Evolutionary conservation across 139 green algal species (phyloP).

Genomic region (Chlamydomonas sp.): DNA sequence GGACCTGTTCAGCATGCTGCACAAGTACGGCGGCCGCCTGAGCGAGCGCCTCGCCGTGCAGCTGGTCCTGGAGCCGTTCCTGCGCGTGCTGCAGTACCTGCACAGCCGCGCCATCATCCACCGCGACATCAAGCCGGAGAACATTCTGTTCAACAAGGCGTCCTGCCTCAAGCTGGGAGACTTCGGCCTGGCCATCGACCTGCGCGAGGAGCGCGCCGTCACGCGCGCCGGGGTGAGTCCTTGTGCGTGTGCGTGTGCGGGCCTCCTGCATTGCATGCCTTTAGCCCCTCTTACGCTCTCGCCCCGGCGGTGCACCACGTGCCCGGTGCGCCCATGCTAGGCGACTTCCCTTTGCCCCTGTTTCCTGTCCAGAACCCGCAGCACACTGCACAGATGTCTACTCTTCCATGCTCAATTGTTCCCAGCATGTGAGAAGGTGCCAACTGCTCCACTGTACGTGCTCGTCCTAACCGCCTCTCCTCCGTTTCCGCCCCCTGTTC

Average conservation of each 20-base stretch:
- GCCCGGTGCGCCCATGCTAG: too few relatives aligned
- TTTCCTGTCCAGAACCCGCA: too few relatives aligned
- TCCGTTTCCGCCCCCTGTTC: neutral
- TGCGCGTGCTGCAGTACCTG: slow-evolving; percentile 66
- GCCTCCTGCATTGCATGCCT: neutral
- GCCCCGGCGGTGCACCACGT: too few relatives aligned
- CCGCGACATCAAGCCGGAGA: slow-evolving; percentile 70
- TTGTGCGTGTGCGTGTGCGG: neutral
- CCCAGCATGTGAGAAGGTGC: too few relatives aligned
- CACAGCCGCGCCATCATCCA: slow-evolving; percentile 60
- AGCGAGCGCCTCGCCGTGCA: slow-evolving; percentile 68
- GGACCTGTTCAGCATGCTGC: slow-evolving; percentile 67
- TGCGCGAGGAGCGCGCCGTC: slow-evolving; percentile 65
- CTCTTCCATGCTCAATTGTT: too few relatives aligned
- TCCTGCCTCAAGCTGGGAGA: slow-evolving; percentile 70
- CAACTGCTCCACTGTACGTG: neutral
- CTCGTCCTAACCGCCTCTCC: neutral
- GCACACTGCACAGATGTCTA: too few relatives aligned
- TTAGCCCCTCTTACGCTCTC: neutral
- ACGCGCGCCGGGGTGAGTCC: slow-evolving; percentile 65
- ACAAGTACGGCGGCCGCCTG: slow-evolving; percentile 67
- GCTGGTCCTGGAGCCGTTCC: slow-evolving; percentile 71
- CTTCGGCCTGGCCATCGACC: slow-evolving; percentile 76
- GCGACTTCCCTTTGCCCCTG: too few relatives aligned
- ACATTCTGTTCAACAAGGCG: slow-evolving; percentile 70